Percentiles rank a stretch among this genome's conserved stretches.
Evolutionary conservation across 1,284 basidiomycete species (phyloP).

Genomic region (Volvariella volvacea): DNA sequence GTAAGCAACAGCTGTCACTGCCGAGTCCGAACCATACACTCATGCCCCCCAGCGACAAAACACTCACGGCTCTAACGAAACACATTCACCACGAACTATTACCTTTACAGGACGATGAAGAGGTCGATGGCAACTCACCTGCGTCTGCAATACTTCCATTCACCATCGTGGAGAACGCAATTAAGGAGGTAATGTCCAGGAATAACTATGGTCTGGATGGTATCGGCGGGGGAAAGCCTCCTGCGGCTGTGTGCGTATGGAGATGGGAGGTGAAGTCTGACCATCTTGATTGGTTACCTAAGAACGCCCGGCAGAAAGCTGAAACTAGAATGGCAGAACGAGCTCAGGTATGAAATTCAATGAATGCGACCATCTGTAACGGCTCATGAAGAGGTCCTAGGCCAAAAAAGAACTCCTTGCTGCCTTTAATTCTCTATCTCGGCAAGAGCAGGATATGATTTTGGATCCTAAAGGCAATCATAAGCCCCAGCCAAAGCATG

Average conservation of each 20-base stretch:
- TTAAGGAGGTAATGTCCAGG: conserved; percentile 53
- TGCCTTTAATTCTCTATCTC: conserved; percentile 49
- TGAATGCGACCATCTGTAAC: conserved; percentile 7
- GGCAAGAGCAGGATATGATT: conserved; percentile 46
- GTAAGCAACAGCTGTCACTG: conserved; percentile 29
- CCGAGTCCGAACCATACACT: conserved; percentile 3
- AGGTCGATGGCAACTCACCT: conserved; percentile 29
- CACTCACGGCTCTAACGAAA: conserved; percentile 50
- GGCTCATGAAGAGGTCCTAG: conserved; percentile 25
- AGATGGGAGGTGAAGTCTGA: conserved; percentile 76
- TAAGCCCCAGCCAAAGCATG: background rate
- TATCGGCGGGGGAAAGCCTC: conserved; percentile 38
- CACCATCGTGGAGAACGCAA: conserved; percentile 49
- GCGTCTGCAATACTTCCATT: conserved; percentile 42
- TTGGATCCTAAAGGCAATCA: conserved; percentile 26
- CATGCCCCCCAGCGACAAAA: conserved; percentile 54
- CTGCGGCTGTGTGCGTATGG: conserved; percentile 70
- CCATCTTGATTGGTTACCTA: conserved; percentile 61
- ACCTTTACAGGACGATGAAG: conserved; percentile 50
- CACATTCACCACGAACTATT: conserved; percentile 58
- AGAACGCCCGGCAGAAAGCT: conserved; percentile 58
- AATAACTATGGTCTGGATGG: conserved; percentile 72
- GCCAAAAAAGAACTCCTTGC: conserved; percentile 50
- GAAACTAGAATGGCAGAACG: conserved; percentile 62
- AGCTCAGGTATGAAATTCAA: conserved; percentile 43